Evolutionary conservation across 371 early-diverging fungal species (phyloP).

Genomic region (Syncephalastrum racemosum): DNA sequence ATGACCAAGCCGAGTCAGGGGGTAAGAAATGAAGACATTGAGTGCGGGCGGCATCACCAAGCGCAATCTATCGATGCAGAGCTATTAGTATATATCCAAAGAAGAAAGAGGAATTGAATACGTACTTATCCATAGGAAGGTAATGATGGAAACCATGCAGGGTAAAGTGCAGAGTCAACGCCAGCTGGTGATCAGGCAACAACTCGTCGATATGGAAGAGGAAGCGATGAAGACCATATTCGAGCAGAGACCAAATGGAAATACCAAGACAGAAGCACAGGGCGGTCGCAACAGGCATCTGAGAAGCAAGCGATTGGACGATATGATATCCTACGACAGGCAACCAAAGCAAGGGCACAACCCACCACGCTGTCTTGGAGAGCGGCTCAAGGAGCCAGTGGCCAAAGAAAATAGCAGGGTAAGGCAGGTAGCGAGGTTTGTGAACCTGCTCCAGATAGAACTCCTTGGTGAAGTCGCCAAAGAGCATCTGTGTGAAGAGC

Average conservation of each 20-base stretch:
- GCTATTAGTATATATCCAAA: background rate
- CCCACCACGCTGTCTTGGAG: slow-evolving; percentile 89
- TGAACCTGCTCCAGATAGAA: slow-evolving; percentile 91
- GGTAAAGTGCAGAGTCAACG: slow-evolving; percentile 80
- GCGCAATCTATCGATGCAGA: slow-evolving; percentile 57
- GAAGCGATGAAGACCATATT: slow-evolving; percentile 90
- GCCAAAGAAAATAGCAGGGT: slow-evolving; percentile 82
- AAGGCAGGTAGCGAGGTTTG: slow-evolving; percentile 78
- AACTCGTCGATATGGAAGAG: slow-evolving; percentile 88
- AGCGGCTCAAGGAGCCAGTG: slow-evolving; percentile 74
- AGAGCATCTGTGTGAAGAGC: slow-evolving; percentile 80
- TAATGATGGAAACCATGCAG: slow-evolving; percentile 96
- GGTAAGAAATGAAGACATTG: slow-evolving; percentile 59
- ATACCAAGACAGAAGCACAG: slow-evolving; percentile 63
- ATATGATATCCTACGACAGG: slow-evolving; percentile 61
- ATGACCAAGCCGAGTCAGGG: slow-evolving; percentile 51
- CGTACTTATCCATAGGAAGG: slow-evolving; percentile 90
- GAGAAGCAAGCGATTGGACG: slow-evolving; percentile 25
- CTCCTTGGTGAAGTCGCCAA: slow-evolving; percentile 67
- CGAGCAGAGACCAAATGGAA: slow-evolving; percentile 78
- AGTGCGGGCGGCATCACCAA: slow-evolving; percentile 95
- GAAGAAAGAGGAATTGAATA: background rate
- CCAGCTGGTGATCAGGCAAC: slow-evolving; percentile 80
- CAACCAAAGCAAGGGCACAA: slow-evolving; percentile 87
- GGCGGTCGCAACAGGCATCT: slow-evolving; percentile 29